Percentiles rank a stretch among this genome's conserved stretches.
Conservation (phyloP, 768 basidiomycete genomes). For the Suillus plorans region DNA sequence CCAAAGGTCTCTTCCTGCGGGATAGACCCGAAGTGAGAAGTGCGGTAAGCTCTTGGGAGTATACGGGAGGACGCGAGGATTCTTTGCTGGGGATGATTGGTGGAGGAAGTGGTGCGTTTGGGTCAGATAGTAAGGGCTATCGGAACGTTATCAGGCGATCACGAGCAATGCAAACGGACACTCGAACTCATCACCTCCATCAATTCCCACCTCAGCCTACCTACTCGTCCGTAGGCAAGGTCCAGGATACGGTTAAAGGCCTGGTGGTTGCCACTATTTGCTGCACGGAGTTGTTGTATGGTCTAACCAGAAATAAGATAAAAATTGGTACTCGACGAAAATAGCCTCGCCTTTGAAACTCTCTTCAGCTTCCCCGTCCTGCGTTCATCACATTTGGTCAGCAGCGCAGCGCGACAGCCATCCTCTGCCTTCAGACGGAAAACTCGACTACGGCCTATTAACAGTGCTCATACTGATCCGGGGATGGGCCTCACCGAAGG, state of each 20-base stretch:
- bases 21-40: constrained; percentile 57
- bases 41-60: constrained; percentile 59
- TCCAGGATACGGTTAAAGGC: constrained; percentile 62
- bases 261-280: constrained; percentile 47
- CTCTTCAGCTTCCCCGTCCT: constrained; percentile 46
- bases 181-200: constrained; percentile 48
- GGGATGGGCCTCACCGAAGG: constrained; percentile 38
- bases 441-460: constrained; percentile 48
- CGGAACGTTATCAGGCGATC: constrained; percentile 10
- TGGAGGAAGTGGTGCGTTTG: constrained; percentile 39
- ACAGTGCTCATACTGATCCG: neutral
- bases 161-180: neutral
- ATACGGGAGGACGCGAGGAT: constrained; percentile 61
- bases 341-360: constrained; percentile 46
- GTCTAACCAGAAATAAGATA: constrained; percentile 39
- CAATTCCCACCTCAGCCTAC: constrained; percentile 67
- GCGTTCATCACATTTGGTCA: constrained; percentile 31
- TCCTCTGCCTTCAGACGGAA: constrained; percentile 59
- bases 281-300: constrained; percentile 49
- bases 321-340: constrained; percentile 1
- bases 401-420: constrained; percentile 52
- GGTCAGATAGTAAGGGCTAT: constrained; percentile 58
- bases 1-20: constrained; percentile 45
- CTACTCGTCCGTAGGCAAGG: constrained; percentile 74
- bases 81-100: constrained; percentile 52